phyloP scores from a whole-genome alignment of 768 basidiomycete genomes.

The Podaxis pistillaris region DNA sequence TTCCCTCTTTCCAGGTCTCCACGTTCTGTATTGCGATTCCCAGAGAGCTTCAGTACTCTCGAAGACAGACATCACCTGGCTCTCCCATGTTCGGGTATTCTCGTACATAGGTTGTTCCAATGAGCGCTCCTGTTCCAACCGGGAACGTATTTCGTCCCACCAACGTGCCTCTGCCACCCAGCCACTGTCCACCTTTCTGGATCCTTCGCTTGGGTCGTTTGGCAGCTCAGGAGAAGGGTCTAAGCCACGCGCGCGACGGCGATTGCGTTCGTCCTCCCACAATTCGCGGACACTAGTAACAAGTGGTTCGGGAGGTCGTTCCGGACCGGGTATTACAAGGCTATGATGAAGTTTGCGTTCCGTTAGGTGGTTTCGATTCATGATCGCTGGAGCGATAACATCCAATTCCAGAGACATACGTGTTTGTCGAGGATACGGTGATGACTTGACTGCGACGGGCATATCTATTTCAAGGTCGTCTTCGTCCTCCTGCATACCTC shows the following conservation, averaged over 20 bases:
- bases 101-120: slow-evolving; percentile 19
- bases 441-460: slow-evolving; percentile 37
- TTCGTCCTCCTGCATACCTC: slow-evolving; percentile 39
- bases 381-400: slow-evolving; percentile 73
- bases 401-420: slow-evolving; percentile 81
- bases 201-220: slow-evolving; percentile 62
- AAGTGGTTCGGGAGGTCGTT: slow-evolving; percentile 62
- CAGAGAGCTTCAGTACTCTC: slow-evolving; percentile 88
- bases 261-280: slow-evolving; percentile 93
- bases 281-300: slow-evolving; percentile 89
- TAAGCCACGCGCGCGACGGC: slow-evolving; percentile 66
- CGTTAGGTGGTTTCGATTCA: slow-evolving; percentile 71
- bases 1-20: slow-evolving; percentile 43
- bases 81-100: slow-evolving; percentile 49
- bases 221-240: slow-evolving; percentile 74
- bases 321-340: slow-evolving; percentile 62
- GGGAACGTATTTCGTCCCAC: slow-evolving; percentile 67
- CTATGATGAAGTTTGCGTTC: slow-evolving; percentile 65
- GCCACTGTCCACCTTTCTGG: slow-evolving; percentile 51
- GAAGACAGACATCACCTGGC: slow-evolving; percentile 82
- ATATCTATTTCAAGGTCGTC: slow-evolving; percentile 24
- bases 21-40: slow-evolving; percentile 58
- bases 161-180: slow-evolving; percentile 76
- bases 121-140: slow-evolving; percentile 50
- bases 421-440: slow-evolving; percentile 65